Evolutionary conservation across 2,329 filamentous ascomycete genomes (phyloP).

Genomic region (Hymenoscyphus repandus): DNA sequence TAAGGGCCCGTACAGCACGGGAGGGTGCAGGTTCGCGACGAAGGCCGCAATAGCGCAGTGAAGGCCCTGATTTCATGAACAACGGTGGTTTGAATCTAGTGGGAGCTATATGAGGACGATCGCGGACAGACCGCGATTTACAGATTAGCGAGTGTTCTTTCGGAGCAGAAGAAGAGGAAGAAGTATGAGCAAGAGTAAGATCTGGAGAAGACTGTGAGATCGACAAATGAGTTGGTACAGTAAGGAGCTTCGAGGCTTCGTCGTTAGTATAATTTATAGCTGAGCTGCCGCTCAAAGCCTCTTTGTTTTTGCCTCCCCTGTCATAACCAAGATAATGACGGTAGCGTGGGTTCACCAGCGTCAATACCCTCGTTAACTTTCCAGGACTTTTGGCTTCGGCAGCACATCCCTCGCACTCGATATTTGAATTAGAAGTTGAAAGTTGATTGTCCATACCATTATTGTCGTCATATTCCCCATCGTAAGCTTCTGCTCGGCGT

Average conservation of each 20-base stretch:
- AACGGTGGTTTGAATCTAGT: slow-evolving; percentile 78
- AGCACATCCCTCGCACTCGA: slow-evolving; percentile 15
- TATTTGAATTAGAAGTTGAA: slow-evolving; percentile 8
- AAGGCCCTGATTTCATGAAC: slow-evolving; percentile 83
- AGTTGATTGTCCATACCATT: slow-evolving; percentile 40
- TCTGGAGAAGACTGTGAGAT: neutral
- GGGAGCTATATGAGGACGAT: slow-evolving; percentile 35
- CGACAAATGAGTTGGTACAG: neutral
- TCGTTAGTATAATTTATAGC: neutral
- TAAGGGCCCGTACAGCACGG: slow-evolving; percentile 31
- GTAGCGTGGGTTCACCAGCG: neutral
- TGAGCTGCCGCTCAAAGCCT: neutral
- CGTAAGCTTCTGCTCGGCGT: slow-evolving; percentile 56
- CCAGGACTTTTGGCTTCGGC: slow-evolving; percentile 8
- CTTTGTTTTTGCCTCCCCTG: slow-evolving; percentile 9
- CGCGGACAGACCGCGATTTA: slow-evolving; percentile 33
- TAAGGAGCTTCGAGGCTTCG: neutral
- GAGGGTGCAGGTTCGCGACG: slow-evolving; percentile 50
- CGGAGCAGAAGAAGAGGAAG: slow-evolving; percentile 3
- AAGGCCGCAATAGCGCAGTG: slow-evolving; percentile 85
- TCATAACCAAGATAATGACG: slow-evolving; percentile 6
- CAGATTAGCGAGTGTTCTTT: slow-evolving; percentile 31
- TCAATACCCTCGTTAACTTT: neutral
- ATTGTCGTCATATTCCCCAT: slow-evolving; percentile 61
- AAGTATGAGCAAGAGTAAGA: slow-evolving; percentile 3